Evolutionary conservation across 2,329 filamentous ascomycete species (phyloP).

Genomic region (Westerdykella sp.): DNA sequence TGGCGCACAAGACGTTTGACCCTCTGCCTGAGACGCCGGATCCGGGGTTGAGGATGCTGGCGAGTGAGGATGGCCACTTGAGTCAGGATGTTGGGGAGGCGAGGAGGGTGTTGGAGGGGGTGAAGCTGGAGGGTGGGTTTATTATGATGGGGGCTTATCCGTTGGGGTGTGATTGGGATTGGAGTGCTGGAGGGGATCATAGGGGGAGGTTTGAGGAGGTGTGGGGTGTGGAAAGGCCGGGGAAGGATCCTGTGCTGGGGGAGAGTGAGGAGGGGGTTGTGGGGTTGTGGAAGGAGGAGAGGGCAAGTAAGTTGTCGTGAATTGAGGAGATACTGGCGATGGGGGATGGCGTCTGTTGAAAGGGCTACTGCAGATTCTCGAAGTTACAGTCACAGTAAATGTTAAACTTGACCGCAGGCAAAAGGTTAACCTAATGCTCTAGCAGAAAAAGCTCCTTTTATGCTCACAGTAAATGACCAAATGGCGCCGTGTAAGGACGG

Average conservation of each 20-base stretch:
- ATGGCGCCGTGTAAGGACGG: too few species aligned
- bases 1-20: constrained; percentile 51
- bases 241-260: constrained; percentile 46
- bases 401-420: too few species aligned
- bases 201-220: constrained; percentile 38
- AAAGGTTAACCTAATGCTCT: too few species aligned
- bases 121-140: constrained; percentile 41
- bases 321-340: too few species aligned
- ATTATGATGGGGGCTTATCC: constrained; percentile 56
- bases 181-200: constrained; percentile 43
- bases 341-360: too few species aligned
- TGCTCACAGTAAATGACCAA: too few species aligned
- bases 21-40: constrained; percentile 29
- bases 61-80: constrained; percentile 37
- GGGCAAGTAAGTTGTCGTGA: not conserved
- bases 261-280: constrained; percentile 30
- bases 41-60: constrained; percentile 37
- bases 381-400: too few species aligned
- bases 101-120: constrained; percentile 29
- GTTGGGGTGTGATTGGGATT: constrained; percentile 46
- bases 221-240: constrained; percentile 44
- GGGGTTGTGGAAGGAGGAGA: constrained; percentile 29
- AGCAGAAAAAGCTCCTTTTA: too few species aligned
- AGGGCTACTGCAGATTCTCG: too few species aligned
- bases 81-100: constrained; percentile 26